Base-by-base conservation (phyloP, 2,329 filamentous ascomycete species). In the Plenodomus lindquistii region DNA sequence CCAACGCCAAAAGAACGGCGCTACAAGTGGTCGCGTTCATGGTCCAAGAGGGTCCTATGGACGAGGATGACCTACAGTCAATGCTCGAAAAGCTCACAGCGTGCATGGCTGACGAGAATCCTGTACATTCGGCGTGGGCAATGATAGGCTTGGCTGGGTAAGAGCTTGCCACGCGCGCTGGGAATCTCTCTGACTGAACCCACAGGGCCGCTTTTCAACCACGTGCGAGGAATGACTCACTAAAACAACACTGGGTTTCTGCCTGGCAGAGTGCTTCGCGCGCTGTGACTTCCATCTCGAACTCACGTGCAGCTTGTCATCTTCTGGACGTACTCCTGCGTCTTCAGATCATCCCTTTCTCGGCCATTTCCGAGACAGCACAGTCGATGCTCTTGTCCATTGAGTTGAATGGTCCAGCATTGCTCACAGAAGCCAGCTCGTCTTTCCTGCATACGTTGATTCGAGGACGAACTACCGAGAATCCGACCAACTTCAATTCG, bases 71-170 rank as follows among this genome's bases (percentile, higher is more conserved):
- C 10, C 73, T 87, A 20, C 70, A 73, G 4, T 76, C 79, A 0
- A 67, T 87, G 3, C 65, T 94, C 2, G 77, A 79, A 8, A 79
- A 81, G 37, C 73, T 95, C 15, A 73, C 79, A 15, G 70, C 75
- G 10, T 78, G 81, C 44, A 82, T 88, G 37, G 79, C 82, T 9
- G 88, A 94, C 63, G 92, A 96, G 61, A 85, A 87, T 57, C 46
- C 64, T 4, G 63, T 57, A 18, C 66, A 70, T 35, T 82, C 86
- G 7, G 89, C 86, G 0, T 99, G 94, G 94, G 87, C 91, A 16
- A 84, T 96, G 77, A 71, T 97, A 43, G 87, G 86, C n/a, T 84
- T 91, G 65, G 79, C 89, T 54, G 89, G 88, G 90, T 92, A 75
- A 66, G 80, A 72, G 7, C 21, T 17, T 20, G 36, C 13, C 4